phyloP scores from a whole-genome alignment of 2,329 filamentous ascomycete species.

The Colletotrichum tamarilloi region DNA sequence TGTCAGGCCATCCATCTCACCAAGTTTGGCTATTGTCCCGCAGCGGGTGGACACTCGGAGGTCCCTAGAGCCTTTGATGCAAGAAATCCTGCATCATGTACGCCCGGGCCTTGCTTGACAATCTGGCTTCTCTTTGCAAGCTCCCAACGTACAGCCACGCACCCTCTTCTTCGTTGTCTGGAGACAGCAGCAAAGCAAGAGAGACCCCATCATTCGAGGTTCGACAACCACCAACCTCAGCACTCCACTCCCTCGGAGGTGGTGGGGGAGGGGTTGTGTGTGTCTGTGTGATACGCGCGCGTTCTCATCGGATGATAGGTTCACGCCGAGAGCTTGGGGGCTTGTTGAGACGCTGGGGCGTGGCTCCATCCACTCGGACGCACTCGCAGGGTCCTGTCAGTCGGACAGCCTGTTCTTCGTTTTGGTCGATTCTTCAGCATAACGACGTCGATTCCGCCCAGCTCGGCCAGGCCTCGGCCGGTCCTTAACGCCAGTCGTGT shows the following conservation, averaged over 20 bases:
- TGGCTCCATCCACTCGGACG: slow-evolving; percentile 24
- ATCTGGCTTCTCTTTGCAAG: slow-evolving; percentile 25
- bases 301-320: slow-evolving; percentile 16
- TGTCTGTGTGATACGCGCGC: neutral
- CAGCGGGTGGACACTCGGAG: neutral
- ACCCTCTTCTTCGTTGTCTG: slow-evolving; percentile 1
- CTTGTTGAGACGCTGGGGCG: slow-evolving; percentile 1
- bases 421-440: slow-evolving; percentile 30
- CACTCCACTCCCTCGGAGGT: slow-evolving; percentile 13
- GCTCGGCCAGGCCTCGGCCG: slow-evolving; percentile 31
- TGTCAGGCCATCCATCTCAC: slow-evolving; percentile 8
- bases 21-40: neutral
- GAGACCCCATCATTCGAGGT: slow-evolving; percentile 20
- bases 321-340: slow-evolving; percentile 1
- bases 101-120: slow-evolving; percentile 28
- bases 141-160: slow-evolving; percentile 19
- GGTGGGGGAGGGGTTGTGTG: slow-evolving; percentile 14
- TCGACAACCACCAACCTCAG: slow-evolving; percentile 13
- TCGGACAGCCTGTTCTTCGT: neutral
- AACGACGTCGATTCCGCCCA: slow-evolving; percentile 17
- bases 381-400: slow-evolving; percentile 26
- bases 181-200: neutral
- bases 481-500: slow-evolving; percentile 24
- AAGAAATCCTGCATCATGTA: slow-evolving; percentile 37
- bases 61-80: slow-evolving; percentile 16